Percentiles rank a stretch among this genome's conserved stretches.
phyloP scores from a whole-genome alignment of 2,329 filamentous ascomycete species.

The Leptographium flavum region DNA sequence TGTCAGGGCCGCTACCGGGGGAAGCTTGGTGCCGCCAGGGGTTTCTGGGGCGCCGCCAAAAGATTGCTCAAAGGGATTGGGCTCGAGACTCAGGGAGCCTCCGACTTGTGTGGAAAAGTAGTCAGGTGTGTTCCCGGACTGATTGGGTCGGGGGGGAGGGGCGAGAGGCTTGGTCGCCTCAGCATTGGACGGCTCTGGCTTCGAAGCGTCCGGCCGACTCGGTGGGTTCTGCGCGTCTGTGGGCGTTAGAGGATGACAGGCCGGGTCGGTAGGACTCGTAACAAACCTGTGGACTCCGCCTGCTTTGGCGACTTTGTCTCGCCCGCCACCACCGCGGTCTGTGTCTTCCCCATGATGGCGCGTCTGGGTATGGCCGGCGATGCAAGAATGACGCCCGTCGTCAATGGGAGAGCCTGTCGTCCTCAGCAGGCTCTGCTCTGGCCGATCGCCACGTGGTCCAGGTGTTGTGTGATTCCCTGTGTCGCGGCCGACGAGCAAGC shows the following conservation, averaged over 20 bases:
- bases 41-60: slow-evolving; percentile 66
- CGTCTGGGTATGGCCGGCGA: neutral
- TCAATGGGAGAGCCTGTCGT: neutral
- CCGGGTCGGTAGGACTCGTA: neutral
- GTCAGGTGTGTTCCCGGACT: slow-evolving; percentile 45
- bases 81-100: slow-evolving; percentile 58
- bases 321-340: slow-evolving; percentile 24
- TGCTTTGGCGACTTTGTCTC: slow-evolving; percentile 35
- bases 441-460: neutral
- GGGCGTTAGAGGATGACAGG: neutral
- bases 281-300: slow-evolving; percentile 26
- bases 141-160: slow-evolving; percentile 52
- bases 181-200: slow-evolving; percentile 12
- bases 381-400: neutral
- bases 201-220: neutral
- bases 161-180: slow-evolving; percentile 52
- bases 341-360: slow-evolving; percentile 33
- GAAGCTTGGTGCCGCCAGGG: slow-evolving; percentile 68
- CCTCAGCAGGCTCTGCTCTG: neutral
- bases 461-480: neutral
- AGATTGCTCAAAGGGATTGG: slow-evolving; percentile 94
- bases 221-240: neutral
- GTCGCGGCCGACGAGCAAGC: no score
- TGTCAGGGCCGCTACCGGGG: slow-evolving; percentile 78
- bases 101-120: slow-evolving; percentile 49